Evolutionary conservation across 768 basidiomycete genomes (phyloP).

Genomic region (Leccinum fibrillosum): DNA sequence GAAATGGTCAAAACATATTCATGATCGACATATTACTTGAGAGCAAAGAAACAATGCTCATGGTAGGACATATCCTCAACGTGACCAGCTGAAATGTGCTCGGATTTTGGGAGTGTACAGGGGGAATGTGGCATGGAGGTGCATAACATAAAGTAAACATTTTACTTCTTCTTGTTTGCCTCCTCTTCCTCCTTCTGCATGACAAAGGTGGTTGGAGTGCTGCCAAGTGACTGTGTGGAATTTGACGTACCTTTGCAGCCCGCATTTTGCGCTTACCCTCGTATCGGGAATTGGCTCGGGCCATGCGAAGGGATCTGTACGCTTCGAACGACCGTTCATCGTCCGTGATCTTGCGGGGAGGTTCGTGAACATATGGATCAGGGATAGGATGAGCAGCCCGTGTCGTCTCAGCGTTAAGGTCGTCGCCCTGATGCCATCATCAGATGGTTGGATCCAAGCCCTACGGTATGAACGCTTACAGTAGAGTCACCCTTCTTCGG

Average conservation of each 20-base stretch:
- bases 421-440: conserved; percentile 58
- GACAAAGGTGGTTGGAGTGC: conserved; percentile 15
- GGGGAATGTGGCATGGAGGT: conserved; percentile 24
- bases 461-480: conserved; percentile 44
- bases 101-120: conserved; percentile 38
- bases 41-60: conserved; percentile 9
- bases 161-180: conserved; percentile 87
- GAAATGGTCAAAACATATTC: background rate
- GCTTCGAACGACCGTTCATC: conserved; percentile 90
- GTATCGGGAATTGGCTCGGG: conserved; percentile 78
- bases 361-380: conserved; percentile 63
- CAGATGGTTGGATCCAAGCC: background rate
- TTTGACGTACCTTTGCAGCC: conserved; percentile 68
- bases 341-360: conserved; percentile 88
- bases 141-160: conserved; percentile 13
- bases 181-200: conserved; percentile 87
- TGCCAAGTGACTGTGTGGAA: background rate
- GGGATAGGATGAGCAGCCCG: conserved; percentile 68
- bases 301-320: conserved; percentile 81
- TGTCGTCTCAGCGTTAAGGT: conserved; percentile 75
- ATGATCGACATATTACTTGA: background rate
- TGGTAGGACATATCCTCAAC: conserved; percentile 31
- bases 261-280: conserved; percentile 87
- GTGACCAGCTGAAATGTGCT: conserved; percentile 16
- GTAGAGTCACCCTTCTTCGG: conserved; percentile 94